A percentile compares a stretch with the other conserved stretches of the same genome.
Conservation (phyloP, 805 yeast species). For the Wickerhamiella azyma region DNA sequence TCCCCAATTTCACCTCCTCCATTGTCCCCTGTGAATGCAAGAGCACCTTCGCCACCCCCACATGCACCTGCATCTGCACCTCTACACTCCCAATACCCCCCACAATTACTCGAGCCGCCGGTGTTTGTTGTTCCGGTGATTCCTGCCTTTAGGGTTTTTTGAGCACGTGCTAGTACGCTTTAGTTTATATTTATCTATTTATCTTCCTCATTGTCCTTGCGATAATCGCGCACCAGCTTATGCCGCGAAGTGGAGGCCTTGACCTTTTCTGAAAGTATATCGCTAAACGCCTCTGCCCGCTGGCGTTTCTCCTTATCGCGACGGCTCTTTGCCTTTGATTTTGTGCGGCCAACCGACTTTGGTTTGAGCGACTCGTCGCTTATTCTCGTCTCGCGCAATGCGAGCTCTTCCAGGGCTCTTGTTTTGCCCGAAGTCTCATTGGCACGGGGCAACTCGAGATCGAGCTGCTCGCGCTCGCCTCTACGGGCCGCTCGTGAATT, state of each 20-base stretch:
- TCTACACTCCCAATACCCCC: background rate
- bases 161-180: too few relatives aligned
- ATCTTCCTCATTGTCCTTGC: conserved; percentile 12
- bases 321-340: conserved; percentile 14
- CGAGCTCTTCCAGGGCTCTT: conserved; percentile 14
- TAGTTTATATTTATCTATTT: background rate
- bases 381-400: conserved; percentile 10
- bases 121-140: conserved; percentile 1
- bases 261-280: conserved; percentile 21
- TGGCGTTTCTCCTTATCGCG: conserved; percentile 12
- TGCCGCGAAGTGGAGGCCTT: conserved; percentile 19
- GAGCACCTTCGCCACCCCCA: background rate
- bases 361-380: conserved; percentile 4
- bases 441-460: background rate
- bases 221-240: conserved; percentile 15
- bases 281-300: conserved; percentile 18
- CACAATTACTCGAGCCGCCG: conserved; percentile 4
- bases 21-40: background rate
- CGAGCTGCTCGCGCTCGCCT: conserved; percentile 10
- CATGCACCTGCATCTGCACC: background rate
- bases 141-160: background rate
- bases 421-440: conserved; percentile 10
- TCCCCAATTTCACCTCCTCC: background rate
- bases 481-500: conserved; percentile 18
- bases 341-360: background rate